phyloP scores from a whole-genome alignment of 495 filamentous ascomycete genomes.

The Immersiella caudata region DNA sequence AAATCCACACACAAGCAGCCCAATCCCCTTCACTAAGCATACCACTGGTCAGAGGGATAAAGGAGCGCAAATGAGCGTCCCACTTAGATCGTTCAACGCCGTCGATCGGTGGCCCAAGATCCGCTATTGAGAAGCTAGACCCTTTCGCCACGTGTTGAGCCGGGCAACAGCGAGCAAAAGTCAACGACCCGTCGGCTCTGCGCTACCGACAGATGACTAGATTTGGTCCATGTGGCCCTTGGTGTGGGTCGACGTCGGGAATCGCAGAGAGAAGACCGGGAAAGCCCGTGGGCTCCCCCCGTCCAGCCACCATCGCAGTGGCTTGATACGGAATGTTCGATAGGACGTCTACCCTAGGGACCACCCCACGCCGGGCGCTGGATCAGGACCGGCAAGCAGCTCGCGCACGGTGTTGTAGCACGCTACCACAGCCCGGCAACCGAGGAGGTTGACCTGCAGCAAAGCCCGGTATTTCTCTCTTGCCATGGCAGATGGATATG shows the following conservation, averaged over 20 bases:
- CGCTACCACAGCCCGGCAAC: neutral
- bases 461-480: neutral
- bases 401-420: neutral
- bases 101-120: neutral
- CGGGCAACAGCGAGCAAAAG: neutral
- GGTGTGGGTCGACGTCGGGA: neutral
- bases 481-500: neutral
- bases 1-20: neutral
- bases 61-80: neutral
- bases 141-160: neutral
- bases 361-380: neutral
- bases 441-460: neutral
- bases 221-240: neutral
- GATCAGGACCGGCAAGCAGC: neutral
- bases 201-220: neutral
- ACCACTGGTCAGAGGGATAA: neutral
- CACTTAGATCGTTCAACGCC: neutral
- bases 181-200: neutral
- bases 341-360: neutral
- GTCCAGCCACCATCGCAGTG: neutral
- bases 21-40: neutral
- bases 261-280: neutral
- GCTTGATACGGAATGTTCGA: neutral
- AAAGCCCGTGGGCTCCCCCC: no score
- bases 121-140: neutral